A percentile compares a stretch with the other conserved stretches of the same genome.
These are phyloP conservation scores for Cryptococcus hybrid DNA, from an alignment of 1,284 basidiomycete species.

Conservation along the genomic window DNA sequence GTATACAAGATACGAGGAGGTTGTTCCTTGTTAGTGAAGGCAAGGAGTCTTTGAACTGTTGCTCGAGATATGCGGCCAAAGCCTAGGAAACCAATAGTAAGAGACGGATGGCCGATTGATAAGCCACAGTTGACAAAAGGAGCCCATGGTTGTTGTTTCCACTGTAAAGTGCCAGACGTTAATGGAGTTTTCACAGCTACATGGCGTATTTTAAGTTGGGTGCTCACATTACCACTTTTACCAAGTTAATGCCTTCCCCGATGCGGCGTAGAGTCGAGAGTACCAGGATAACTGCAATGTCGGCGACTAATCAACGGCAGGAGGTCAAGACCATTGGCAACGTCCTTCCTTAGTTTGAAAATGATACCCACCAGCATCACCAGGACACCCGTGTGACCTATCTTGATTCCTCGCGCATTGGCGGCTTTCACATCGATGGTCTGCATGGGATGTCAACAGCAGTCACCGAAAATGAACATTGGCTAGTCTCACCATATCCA, in stretches of 20 bases:
- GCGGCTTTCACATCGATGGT: slow-evolving; percentile 70
- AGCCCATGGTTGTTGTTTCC: slow-evolving; percentile 68
- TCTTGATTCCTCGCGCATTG: slow-evolving; percentile 64
- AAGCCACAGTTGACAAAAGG: slow-evolving; percentile 59
- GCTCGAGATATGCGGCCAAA: slow-evolving; percentile 90
- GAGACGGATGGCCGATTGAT: slow-evolving; percentile 51
- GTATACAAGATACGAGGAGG: slow-evolving; percentile 39
- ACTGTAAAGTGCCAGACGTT: slow-evolving; percentile 41
- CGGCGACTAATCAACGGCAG: slow-evolving; percentile 62
- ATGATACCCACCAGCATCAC: slow-evolving; percentile 67
- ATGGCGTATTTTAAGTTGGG: neutral
- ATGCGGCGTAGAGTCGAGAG: slow-evolving; percentile 85
- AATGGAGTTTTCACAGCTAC: neutral
- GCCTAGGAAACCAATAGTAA: slow-evolving; percentile 82
- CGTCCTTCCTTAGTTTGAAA: neutral
- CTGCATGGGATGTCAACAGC: slow-evolving; percentile 50
- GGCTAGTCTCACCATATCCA: slow-evolving; percentile 64
- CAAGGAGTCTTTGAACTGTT: slow-evolving; percentile 68
- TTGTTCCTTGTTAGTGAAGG: slow-evolving; percentile 59
- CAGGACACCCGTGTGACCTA: slow-evolving; percentile 89
- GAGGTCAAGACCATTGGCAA: neutral
- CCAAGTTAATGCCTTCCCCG: slow-evolving; percentile 59
- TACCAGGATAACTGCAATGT: slow-evolving; percentile 79
- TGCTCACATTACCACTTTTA: slow-evolving; percentile 62
- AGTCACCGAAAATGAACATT: neutral